Conservation (phyloP, 441 rosid genomes). For the Biscutella laevigata region DNA sequence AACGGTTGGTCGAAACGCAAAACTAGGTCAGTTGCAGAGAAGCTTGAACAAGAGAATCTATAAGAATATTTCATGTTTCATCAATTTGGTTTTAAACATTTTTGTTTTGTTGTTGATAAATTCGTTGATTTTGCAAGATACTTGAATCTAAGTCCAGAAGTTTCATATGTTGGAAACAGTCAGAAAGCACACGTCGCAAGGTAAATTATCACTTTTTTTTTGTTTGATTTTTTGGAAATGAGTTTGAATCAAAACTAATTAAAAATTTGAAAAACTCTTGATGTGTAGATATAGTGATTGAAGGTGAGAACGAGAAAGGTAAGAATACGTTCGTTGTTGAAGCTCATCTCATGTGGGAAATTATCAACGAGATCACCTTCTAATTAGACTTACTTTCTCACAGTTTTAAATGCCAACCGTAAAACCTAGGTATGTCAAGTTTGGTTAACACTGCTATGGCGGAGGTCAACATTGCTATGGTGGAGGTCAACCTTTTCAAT, state of each 20-base stretch:
- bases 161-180: slow-evolving; percentile 80
- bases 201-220: too few relatives aligned
- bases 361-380: slow-evolving; percentile 53
- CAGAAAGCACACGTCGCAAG: slow-evolving; percentile 57
- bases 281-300: slow-evolving; percentile 58
- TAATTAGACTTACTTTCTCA: too few relatives aligned
- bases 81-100: rapidly evolving
- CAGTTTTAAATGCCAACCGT: too few relatives aligned
- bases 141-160: slow-evolving; percentile 79
- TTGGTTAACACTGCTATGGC: too few relatives aligned
- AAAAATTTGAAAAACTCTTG: not conserved
- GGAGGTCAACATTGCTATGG: too few relatives aligned
- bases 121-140: slow-evolving; percentile 41
- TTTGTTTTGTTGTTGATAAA: not conserved
- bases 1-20: slow-evolving; percentile 71
- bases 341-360: slow-evolving; percentile 67
- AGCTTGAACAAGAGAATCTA: slow-evolving; percentile 93
- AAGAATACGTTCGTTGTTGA: slow-evolving; percentile 52
- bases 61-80: slow-evolving; percentile 28
- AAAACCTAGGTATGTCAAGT: too few relatives aligned
- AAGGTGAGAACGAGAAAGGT: slow-evolving; percentile 43
- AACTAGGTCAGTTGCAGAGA: slow-evolving; percentile 85
- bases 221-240: too few relatives aligned
- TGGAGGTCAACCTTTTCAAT: too few relatives aligned
- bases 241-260: too few relatives aligned